These are phyloP conservation scores for Fusarium sulawesiense DNA, from an alignment of 2,329 filamentous ascomycete genomes.

Conservation along the genomic window DNA sequence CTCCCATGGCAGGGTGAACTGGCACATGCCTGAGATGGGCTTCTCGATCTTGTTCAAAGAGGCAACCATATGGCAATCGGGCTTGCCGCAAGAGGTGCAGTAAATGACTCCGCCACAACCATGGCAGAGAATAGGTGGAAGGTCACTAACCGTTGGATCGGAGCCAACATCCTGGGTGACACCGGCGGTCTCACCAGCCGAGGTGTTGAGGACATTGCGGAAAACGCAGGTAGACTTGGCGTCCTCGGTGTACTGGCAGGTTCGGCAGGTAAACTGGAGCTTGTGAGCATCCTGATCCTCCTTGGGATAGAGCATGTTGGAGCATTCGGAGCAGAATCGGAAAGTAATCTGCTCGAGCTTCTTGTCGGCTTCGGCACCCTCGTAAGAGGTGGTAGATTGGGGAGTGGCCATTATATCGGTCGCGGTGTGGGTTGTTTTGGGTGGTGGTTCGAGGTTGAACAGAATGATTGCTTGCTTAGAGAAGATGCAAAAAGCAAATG, in stretches of 20 bases:
- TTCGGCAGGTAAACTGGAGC: conserved; percentile 95
- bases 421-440: conserved; percentile 14
- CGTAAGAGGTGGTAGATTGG: conserved; percentile 60
- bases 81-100: conserved; percentile 55
- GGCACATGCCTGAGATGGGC: conserved; percentile 48
- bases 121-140: conserved; percentile 58
- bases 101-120: conserved; percentile 59
- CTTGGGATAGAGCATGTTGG: conserved; percentile 97
- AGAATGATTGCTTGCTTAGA: conserved; percentile 14
- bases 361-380: conserved; percentile 58
- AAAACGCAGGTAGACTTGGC: conserved; percentile 92
- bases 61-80: conserved; percentile 41
- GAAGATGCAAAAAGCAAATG: conserved; percentile 12
- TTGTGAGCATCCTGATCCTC: conserved; percentile 87
- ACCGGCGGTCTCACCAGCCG: conserved; percentile 93
- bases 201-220: conserved; percentile 91
- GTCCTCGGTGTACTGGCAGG: conserved; percentile 90
- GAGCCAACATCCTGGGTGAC: conserved; percentile 97
- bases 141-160: conserved; percentile 94
- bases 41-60: conserved; percentile 30
- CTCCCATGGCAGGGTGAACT: conserved; percentile 47
- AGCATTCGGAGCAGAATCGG: conserved; percentile 98
- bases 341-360: conserved; percentile 88
- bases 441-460: conserved; percentile 11
- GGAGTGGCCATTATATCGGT: conserved; percentile 66